Conservation (phyloP, 2,329 filamentous ascomycete genomes). For the Boeremia exigua region DNA sequence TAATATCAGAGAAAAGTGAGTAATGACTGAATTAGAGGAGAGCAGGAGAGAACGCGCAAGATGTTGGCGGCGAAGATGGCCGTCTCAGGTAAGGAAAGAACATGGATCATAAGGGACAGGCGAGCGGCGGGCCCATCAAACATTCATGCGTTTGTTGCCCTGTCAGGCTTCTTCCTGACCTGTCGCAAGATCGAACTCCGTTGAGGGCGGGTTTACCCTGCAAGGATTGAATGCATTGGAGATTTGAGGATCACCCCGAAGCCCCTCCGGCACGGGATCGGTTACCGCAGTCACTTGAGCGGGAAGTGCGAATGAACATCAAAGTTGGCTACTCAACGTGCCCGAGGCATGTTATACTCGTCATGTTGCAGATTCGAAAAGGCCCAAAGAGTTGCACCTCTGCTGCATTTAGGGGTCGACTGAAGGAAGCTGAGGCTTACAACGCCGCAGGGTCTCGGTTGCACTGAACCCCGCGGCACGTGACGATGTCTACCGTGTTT, state of each 20-base stretch:
- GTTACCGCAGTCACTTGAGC: not conserved
- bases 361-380: not conserved
- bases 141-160: constrained; percentile 45
- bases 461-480: constrained; percentile 6
- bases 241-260: constrained; percentile 31
- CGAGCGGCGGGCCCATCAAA: constrained; percentile 40
- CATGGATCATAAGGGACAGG: constrained; percentile 40
- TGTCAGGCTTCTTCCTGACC: constrained; percentile 33
- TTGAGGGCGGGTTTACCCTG: constrained; percentile 27
- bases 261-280: constrained; percentile 6
- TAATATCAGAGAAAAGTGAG: constrained; percentile 27
- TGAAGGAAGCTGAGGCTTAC: constrained; percentile 12
- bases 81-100: constrained; percentile 41
- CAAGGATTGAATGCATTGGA: constrained; percentile 27
- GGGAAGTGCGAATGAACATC: not conserved
- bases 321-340: not conserved
- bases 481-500: constrained; percentile 10
- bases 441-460: constrained; percentile 8
- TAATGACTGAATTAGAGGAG: constrained; percentile 27
- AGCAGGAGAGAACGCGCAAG: constrained; percentile 26
- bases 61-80: constrained; percentile 34
- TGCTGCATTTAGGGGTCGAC: not conserved
- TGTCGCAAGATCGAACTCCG: constrained; percentile 31
- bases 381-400: not conserved
- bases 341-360: too few relatives aligned